These are phyloP conservation scores for Aspergillus intermedius DNA, from an alignment of 2,329 filamentous ascomycete genomes.

Conservation along the genomic window DNA sequence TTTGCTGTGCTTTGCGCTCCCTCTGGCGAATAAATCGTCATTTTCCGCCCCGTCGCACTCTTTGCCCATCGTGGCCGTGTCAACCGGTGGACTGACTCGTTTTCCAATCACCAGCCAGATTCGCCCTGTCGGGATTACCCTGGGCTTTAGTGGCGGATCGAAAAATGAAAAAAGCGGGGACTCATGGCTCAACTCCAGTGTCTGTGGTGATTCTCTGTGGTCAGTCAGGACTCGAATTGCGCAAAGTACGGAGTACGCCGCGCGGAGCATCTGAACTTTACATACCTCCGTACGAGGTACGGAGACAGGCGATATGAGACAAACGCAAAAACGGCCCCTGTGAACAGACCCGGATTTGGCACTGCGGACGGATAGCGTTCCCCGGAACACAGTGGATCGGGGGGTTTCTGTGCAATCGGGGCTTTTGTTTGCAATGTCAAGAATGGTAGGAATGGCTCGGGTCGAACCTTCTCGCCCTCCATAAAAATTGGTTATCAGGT, in stretches of 20 bases:
- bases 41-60: slow-evolving; percentile 2
- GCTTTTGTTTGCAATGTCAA: neutral
- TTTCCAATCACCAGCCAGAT: slow-evolving; percentile 12
- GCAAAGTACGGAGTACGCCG: too few species aligned
- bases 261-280: too few species aligned
- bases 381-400: slow-evolving; percentile 3
- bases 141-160: slow-evolving; percentile 18
- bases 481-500: neutral
- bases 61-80: slow-evolving; percentile 3
- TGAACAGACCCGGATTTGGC: too few species aligned
- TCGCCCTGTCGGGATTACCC: slow-evolving; percentile 6
- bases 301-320: too few species aligned
- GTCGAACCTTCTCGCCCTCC: neutral
- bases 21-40: slow-evolving; percentile 11
- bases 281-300: too few species aligned
- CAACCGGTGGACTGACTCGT: slow-evolving; percentile 11
- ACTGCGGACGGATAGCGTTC: too few species aligned
- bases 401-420: neutral
- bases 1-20: slow-evolving; percentile 1
- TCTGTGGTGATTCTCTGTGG: neutral
- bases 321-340: too few species aligned
- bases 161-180: slow-evolving; percentile 2
- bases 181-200: slow-evolving; percentile 19
- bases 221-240: neutral
- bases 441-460: neutral